Percentiles rank a stretch among this genome's conserved stretches.
Conservation (phyloP, 495 filamentous ascomycete genomes). For the Penicillium mononematosum region DNA sequence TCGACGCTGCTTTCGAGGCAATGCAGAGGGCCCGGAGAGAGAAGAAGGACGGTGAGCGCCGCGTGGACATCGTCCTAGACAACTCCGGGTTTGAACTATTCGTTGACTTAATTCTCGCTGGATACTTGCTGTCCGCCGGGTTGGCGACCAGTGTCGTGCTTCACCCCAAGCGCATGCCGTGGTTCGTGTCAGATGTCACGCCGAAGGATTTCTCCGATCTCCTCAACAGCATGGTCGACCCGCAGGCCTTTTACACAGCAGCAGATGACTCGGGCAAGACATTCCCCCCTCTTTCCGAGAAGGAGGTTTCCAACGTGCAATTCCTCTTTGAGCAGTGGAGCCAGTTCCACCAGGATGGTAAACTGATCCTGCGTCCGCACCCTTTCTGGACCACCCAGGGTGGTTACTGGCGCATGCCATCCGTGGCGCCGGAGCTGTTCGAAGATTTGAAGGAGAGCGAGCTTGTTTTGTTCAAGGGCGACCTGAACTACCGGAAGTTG, state of each 20-base stretch:
- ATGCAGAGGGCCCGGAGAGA: slow-evolving; percentile 59
- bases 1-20: slow-evolving; percentile 66
- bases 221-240: slow-evolving; percentile 69
- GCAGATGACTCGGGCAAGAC: slow-evolving; percentile 63
- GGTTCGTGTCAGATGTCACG: slow-evolving; percentile 96
- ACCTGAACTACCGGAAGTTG: slow-evolving; percentile 92
- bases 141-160: slow-evolving; percentile 86
- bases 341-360: slow-evolving; percentile 72
- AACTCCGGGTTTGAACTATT: slow-evolving; percentile 97
- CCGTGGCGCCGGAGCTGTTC: slow-evolving; percentile 60
- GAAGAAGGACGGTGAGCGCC: slow-evolving; percentile 56
- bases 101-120: slow-evolving; percentile 87
- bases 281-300: slow-evolving; percentile 58
- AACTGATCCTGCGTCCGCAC: slow-evolving; percentile 76
- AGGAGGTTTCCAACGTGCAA: slow-evolving; percentile 62
- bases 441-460: slow-evolving; percentile 81
- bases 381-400: slow-evolving; percentile 85
- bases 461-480: slow-evolving; percentile 95
- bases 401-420: slow-evolving; percentile 82
- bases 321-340: slow-evolving; percentile 85
- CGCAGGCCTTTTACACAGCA: slow-evolving; percentile 72
- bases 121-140: slow-evolving; percentile 76
- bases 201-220: slow-evolving; percentile 80
- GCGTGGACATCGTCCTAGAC: slow-evolving; percentile 90
- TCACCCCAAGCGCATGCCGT: slow-evolving; percentile 90